Base-by-base conservation (phyloP, 768 basidiomycete species). In the Polyporus arcularius region DNA sequence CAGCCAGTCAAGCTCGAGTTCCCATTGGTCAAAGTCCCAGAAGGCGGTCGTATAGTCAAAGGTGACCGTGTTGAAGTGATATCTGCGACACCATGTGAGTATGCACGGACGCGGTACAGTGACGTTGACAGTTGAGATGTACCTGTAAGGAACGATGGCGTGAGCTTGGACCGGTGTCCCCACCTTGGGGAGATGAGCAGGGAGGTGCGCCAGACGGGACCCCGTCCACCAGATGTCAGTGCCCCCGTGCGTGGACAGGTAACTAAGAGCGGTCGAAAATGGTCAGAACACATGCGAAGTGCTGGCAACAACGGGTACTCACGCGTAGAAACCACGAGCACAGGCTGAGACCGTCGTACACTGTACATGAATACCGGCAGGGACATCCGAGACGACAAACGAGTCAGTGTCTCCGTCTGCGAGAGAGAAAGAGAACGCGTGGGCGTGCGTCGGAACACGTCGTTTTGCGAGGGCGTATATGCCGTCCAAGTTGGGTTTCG, bases 191-290 rank as follows among this genome's bases (percentile, higher is more conserved):
- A 79, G 63, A 16, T 55, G 47, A 0, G 58, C 0, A 4, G 76
- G 70, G 6, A 79, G 70, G 32, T 69, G 50, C 21, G 71, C 58
- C 28, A 79, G 72, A 31, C 77, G 73, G 3, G 78, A 78, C 5
- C 78, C 75, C 2, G 78, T 77, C 78, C 77, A 79, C 74, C 75
- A 79, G 47, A 79, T 79, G 50, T 79, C 78, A 5, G 78, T 74
- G 1, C 72, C 71, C 4, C 71, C 75, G 49, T 71, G 68, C 30
- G 74, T 71, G 1, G 75, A 78, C 39, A 75, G 68, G 59, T 78
- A 79, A 2, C 75, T 76, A 35, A 15, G 39, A 10, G 28, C 21
- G 21, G 21, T 26, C 21, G 21, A 26, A 26, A 26, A 28, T 14
- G 35, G 10, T 18, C 14, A 52, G 51, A 31, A 12, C 38, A 50